Base-by-base conservation (phyloP, 306 rosid genomes). In the Carpinus fangiana region DNA sequence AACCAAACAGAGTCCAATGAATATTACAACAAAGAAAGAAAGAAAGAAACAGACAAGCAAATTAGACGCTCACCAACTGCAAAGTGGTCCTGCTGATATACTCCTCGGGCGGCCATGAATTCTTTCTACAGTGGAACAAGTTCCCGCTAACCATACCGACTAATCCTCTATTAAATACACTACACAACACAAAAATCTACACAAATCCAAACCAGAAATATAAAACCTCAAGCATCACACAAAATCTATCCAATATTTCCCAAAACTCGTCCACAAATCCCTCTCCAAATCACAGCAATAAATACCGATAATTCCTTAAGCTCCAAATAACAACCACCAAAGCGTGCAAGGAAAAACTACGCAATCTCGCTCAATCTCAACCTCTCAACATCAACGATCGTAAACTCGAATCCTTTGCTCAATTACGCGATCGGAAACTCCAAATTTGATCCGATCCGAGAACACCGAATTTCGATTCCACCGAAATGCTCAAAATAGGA, bases 81-180 rank as follows among this genome's bases (percentile, higher is more conserved):
- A 95, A 82, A 80, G 99, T 92, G 23, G 79, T 68, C 78, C 77
- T 91, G 85, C 84, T 90, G 76, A 95, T 84, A 69, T 95, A 95
- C 91, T 93, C 99, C 74, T 87, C 89, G 9, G 98, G 87, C 14
- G 99, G 99, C 99, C 99, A 95, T 45, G 99, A 95, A 86, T 93
- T 91, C 84, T 93, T 95, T 83, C 97, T 86, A 85, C 75, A 84
- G 60, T 89, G 98, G 73, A 95, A 95, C 70, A 95, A 54, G 79
- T 80, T 82, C 23, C 93, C 91, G 78, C 84, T 86, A 69, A 95
- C 89, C 99, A 95, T 95, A 59, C 70, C 65, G 69, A 80, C 82
- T 51, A 61, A 59, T 9, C 61, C 79, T 45, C 73, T 48, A 50
- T 77, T 65, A 41, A 72, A 70, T 21, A 12, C 51, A 73, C 70